Conservation (phyloP, 2,329 filamentous ascomycete species). For the Zymoseptoria passerinii region DNA sequence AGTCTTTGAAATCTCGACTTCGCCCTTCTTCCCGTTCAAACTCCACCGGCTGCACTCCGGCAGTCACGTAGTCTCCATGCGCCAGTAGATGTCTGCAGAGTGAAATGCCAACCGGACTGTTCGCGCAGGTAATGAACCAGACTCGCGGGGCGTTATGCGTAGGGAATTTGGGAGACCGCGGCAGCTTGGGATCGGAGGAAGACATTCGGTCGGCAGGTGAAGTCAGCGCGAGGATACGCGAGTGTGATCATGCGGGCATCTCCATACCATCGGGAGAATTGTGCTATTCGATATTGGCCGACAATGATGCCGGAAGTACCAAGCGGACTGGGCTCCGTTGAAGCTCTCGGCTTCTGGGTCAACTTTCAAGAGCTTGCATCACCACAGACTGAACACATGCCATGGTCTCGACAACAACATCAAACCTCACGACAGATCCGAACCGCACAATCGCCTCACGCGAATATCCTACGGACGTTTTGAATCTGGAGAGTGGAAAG, state of each 20-base stretch:
- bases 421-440: neutral
- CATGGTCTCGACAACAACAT: neutral
- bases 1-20: slow-evolving; percentile 69
- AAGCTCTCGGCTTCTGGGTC: neutral
- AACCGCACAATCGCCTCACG: neutral
- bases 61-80: slow-evolving; percentile 87
- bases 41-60: slow-evolving; percentile 70
- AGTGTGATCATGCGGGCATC: neutral
- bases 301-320: neutral
- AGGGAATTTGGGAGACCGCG: slow-evolving; percentile 46
- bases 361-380: neutral
- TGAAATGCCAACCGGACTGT: slow-evolving; percentile 76
- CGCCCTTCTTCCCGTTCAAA: slow-evolving; percentile 62
- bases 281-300: neutral
- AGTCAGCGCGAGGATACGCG: neutral
- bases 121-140: slow-evolving; percentile 84
- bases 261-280: neutral
- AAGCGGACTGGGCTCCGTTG: neutral
- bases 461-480: neutral
- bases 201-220: slow-evolving; percentile 10
- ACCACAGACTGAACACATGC: neutral
- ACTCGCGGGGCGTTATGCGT: slow-evolving; percentile 63
- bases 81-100: slow-evolving; percentile 71
- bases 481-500: neutral
- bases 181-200: slow-evolving; percentile 23